Percentiles rank a stretch among this genome's conserved stretches.
Evolutionary conservation across 2,329 filamentous ascomycete genomes (phyloP).

Genomic region (Botryotinia convoluta): DNA sequence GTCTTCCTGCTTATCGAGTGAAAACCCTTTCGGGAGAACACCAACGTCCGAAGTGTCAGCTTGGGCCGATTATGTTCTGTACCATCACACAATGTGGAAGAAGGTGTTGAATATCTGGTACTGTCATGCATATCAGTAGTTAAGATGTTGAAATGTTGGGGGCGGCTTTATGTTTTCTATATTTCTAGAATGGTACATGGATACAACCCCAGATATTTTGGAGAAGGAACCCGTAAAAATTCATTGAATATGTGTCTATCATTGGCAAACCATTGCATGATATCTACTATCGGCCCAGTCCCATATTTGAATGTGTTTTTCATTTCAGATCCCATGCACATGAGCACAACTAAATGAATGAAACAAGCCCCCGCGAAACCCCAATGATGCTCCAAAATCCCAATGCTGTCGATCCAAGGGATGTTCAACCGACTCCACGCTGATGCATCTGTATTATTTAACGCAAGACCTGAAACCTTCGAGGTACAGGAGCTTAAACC

Average conservation of each 20-base stretch:
- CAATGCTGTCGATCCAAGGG: neutral
- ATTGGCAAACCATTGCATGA: neutral
- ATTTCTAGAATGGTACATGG: neutral
- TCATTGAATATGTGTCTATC: neutral
- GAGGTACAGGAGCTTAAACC: slow-evolving; percentile 52
- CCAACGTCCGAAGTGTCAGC: neutral
- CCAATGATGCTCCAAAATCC: neutral
- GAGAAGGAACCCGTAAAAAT: neutral
- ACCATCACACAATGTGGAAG: neutral
- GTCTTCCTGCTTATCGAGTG: neutral
- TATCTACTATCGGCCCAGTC: neutral
- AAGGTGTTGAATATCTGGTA: neutral
- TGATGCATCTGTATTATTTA: neutral
- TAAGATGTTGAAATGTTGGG: neutral
- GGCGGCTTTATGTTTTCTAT: neutral
- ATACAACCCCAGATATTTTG: neutral
- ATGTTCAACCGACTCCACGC: neutral
- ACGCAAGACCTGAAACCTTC: neutral
- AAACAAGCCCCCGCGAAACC: neutral
- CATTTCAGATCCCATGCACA: neutral
- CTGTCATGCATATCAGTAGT: neutral
- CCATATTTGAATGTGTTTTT: neutral
- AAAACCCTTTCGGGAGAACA: too few species aligned
- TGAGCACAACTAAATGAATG: neutral
- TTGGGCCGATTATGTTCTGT: neutral